Base-by-base conservation (phyloP, 805 yeast species). In the Candida silvicultrix region DNA sequence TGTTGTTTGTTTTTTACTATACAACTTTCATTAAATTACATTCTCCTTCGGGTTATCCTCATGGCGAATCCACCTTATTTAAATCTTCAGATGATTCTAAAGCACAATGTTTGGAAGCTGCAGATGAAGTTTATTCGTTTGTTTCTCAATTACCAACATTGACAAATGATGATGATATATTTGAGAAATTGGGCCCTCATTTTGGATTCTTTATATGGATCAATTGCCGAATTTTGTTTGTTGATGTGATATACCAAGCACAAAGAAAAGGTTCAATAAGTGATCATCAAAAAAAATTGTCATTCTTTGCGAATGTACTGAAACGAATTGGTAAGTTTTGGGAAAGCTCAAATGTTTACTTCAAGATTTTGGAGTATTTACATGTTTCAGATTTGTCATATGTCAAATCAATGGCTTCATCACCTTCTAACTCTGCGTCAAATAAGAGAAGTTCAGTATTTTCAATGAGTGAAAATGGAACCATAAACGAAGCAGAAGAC, bases 141-240 rank as follows among this genome's bases (percentile, higher is more conserved):
- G 54, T 54, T 10, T 20, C 41, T 11, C 38, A 46, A 4, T 25
- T 56, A 15, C 49, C 50, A 1, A n/a, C 23, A 1, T 1, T 31
- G 2, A 43, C 49, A 1, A 51, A 47, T 18, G 53, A 56, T 40
- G 49, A 50, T 11, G 16, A 21, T 5, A 49, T 55, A 10, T 49
- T 52, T 36, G 56, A 52, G 16, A 54, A 45, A 32, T 41, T 61
- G 21, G 68, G 70, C 1, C 69, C 68, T 6, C 58, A 55, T 36
- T 65, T 60, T 45, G 62, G 66, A 1, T 62, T 65, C 38, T 57
- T 49, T 40, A 53, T 64, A 15, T 66, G 69, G 69, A 60, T 65
- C 19, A 57, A 58, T 45, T 55, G 66, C 1, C 49, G 69, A 45
- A 56, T 66, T n/a, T 38, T 65, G 31, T 58, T 66, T 36, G 67